Conservation (phyloP, 805 yeast genomes). For the Yamadazyma phyllophila region DNA sequence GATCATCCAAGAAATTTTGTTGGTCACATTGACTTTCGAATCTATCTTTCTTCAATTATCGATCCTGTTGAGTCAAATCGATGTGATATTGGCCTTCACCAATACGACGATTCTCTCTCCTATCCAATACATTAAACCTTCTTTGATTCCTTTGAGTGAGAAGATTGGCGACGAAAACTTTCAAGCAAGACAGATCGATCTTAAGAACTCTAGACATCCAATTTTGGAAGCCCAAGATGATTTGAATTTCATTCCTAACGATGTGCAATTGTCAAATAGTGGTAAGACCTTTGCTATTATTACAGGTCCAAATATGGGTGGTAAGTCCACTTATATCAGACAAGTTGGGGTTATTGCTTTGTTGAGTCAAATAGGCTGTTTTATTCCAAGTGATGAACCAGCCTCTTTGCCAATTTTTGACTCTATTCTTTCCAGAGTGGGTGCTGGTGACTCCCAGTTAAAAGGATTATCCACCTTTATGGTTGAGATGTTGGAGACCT, state of each 20-base stretch:
- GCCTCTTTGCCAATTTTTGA: conserved; percentile 86
- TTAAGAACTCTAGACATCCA: conserved; percentile 88
- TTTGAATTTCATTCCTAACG: conserved; percentile 86
- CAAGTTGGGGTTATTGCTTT: conserved; percentile 85
- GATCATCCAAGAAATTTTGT: conserved; percentile 78
- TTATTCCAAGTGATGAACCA: conserved; percentile 62
- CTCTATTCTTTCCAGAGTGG: conserved; percentile 93
- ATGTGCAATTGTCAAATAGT: conserved; percentile 58
- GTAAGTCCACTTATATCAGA: conserved; percentile 89
- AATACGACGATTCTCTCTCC: conserved; percentile 79
- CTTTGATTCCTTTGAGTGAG: conserved; percentile 52
- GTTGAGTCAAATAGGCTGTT: conserved; percentile 88
- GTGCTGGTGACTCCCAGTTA: conserved; percentile 96
- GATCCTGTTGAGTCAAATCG: conserved; percentile 65
- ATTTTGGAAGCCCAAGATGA: conserved; percentile 92
- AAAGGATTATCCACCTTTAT: conserved; percentile 92
- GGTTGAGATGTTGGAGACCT: conserved; percentile 94
- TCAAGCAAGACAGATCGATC: conserved; percentile 45
- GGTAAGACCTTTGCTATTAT: conserved; percentile 63
- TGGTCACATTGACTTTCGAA: conserved; percentile 76
- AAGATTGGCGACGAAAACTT: conserved; percentile 20
- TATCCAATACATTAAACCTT: conserved; percentile 74
- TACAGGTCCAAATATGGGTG: conserved; percentile 98
- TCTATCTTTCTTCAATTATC: conserved; percentile 74
- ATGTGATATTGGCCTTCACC: conserved; percentile 83